Evolutionary conservation across 2,329 filamentous ascomycete species (phyloP).

Genomic region (Fusarium sp.): DNA sequence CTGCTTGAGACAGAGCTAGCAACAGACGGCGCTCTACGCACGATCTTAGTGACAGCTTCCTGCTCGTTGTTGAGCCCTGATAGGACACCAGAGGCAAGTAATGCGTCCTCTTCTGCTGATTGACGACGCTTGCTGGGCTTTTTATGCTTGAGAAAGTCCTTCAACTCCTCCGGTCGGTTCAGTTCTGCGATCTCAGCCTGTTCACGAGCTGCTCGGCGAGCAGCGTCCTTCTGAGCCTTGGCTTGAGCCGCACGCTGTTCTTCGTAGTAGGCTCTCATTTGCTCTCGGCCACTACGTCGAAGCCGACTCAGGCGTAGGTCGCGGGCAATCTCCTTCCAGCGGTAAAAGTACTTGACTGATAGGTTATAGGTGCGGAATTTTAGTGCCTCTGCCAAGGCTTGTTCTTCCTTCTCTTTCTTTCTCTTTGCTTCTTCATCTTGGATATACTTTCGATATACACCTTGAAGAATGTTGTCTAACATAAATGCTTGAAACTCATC

Average conservation of each 20-base stretch:
- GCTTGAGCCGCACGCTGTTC: conserved; percentile 52
- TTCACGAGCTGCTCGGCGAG: conserved; percentile 44
- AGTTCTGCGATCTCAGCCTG: conserved; percentile 45
- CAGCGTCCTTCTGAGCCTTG: conserved; percentile 53
- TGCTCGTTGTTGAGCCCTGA: conserved; percentile 57
- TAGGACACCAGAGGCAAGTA: conserved; percentile 59
- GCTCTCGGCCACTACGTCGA: conserved; percentile 64
- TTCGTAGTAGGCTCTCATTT: conserved; percentile 61
- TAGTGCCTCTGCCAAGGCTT: conserved; percentile 60
- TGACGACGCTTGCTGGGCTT: conserved; percentile 49
- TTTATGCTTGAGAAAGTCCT: conserved; percentile 51
- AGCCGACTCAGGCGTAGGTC: conserved; percentile 63
- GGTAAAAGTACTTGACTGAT: conserved; percentile 67
- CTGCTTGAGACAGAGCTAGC: conserved; percentile 39
- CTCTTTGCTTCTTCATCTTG: conserved; percentile 57
- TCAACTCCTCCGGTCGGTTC: conserved; percentile 54
- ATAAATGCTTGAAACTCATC: conserved; percentile 62
- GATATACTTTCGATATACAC: conserved; percentile 57
- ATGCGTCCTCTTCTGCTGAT: conserved; percentile 54
- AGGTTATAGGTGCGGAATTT: conserved; percentile 64
- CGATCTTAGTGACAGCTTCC: conserved; percentile 52
- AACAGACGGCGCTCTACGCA: conserved; percentile 47
- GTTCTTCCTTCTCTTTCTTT: conserved; percentile 62
- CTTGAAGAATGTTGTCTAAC: conserved; percentile 59
- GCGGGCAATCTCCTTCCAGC: conserved; percentile 65